phyloP scores from a whole-genome alignment of 139 green algal genomes.

The Coccomyxa sp. region DNA sequence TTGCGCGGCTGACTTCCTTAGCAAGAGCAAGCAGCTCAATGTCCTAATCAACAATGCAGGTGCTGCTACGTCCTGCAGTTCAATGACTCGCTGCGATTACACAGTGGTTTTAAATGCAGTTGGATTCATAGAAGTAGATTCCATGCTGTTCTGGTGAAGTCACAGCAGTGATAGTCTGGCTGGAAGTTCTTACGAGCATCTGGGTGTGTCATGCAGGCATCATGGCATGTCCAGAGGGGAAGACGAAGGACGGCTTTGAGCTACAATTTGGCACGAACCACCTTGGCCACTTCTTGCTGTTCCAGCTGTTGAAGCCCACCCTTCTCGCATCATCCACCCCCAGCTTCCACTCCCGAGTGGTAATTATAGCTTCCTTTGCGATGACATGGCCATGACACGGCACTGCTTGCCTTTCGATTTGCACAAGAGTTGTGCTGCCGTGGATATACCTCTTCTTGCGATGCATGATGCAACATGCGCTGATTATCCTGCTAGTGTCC shows the following conservation, averaged over 20 bases:
- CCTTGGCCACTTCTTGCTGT: slow-evolving; percentile 24
- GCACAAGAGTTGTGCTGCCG: too few relatives aligned
- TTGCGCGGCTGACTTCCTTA: slow-evolving; percentile 19
- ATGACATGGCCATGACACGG: not conserved
- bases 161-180: too few relatives aligned
- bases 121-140: too few relatives aligned
- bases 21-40: slow-evolving; percentile 23
- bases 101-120: too few relatives aligned
- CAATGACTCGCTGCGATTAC: not conserved
- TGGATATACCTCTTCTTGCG: too few relatives aligned
- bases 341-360: slow-evolving; percentile 17
- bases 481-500: not conserved
- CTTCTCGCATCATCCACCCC: slow-evolving; percentile 16
- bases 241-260: slow-evolving; percentile 27
- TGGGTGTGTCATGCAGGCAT: slow-evolving; percentile 8
- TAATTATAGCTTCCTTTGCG: slow-evolving; percentile 5
- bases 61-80: not conserved
- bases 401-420: too few relatives aligned
- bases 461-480: not conserved
- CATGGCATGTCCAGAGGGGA: slow-evolving; percentile 21
- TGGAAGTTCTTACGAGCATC: too few relatives aligned
- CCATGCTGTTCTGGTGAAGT: too few relatives aligned
- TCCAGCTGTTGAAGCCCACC: slow-evolving; percentile 13
- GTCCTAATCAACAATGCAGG: slow-evolving; percentile 23
- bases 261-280: slow-evolving; percentile 26